Evolutionary conservation across 148 eudicot genomes (phyloP).

Genomic region (Camellia japonica): DNA sequence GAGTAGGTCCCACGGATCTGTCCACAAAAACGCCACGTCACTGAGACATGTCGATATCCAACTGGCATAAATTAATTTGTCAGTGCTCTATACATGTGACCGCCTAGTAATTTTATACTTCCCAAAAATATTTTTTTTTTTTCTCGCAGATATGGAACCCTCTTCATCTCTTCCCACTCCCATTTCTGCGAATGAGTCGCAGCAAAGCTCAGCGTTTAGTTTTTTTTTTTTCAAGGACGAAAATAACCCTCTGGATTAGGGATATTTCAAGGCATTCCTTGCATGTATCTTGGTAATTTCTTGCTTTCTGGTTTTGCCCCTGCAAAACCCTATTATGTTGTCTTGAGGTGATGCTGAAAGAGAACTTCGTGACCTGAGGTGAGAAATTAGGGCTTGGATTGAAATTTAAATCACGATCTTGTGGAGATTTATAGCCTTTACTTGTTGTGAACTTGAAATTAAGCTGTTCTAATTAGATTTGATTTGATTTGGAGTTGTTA

Average conservation of each 20-base stretch:
- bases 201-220: not conserved
- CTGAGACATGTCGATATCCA: not conserved
- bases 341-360: not conserved
- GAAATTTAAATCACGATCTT: not conserved
- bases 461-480: not conserved
- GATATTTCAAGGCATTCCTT: not conserved
- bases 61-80: not conserved
- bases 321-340: not conserved
- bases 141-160: not conserved
- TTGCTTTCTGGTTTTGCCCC: not conserved
- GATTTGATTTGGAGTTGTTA: not conserved
- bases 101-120: not conserved
- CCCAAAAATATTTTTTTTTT: not conserved
- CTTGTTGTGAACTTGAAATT: not conserved
- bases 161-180: not conserved
- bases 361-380: not conserved
- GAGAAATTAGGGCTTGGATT: not conserved
- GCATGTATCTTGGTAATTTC: not conserved
- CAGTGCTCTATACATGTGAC: not conserved
- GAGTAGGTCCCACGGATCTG: not conserved
- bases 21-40: not conserved
- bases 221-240: not conserved
- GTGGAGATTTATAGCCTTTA: not conserved
- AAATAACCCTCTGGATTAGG: not conserved
- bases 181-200: conserved; percentile 12